These are phyloP conservation scores for Niveomyces coronatus DNA, from an alignment of 2,329 filamentous ascomycete species.

Conservation along the genomic window DNA sequence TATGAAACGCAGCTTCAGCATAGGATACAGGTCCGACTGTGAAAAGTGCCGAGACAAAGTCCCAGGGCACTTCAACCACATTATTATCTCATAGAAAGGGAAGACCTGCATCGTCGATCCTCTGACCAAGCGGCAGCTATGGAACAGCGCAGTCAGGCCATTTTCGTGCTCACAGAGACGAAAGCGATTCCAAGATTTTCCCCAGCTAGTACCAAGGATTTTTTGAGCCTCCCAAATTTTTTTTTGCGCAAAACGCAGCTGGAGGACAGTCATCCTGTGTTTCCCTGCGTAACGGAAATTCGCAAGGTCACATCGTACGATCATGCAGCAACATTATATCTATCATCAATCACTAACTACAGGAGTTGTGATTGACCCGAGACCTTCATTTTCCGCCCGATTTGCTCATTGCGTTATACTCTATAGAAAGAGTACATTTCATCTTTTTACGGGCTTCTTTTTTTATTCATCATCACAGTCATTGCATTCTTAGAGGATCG, in stretches of 20 bases:
- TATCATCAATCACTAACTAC: no score
- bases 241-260: no score
- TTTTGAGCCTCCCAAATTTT: constrained; percentile 1
- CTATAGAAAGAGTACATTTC: no score
- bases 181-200: constrained; percentile 7
- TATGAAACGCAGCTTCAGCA: constrained; percentile 63
- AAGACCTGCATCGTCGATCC: constrained; percentile 18
- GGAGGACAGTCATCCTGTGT: no score
- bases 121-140: constrained; percentile 9
- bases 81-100: constrained; percentile 50
- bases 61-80: constrained; percentile 73
- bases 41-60: constrained; percentile 67
- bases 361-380: no score
- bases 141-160: constrained; percentile 18
- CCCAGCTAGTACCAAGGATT: neutral
- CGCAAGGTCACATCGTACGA: no score
- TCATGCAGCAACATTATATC: no score
- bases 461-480: no score
- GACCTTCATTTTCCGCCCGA: no score
- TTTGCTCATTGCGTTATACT: no score
- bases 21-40: constrained; percentile 69
- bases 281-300: no score
- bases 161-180: constrained; percentile 14
- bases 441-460: no score
- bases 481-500: constrained; percentile 8